A percentile compares a stretch with the other conserved stretches of the same genome.
Evolutionary conservation across 192 early-diverging fungal species (phyloP).

Genomic region (Linnemannia hyalina): DNA sequence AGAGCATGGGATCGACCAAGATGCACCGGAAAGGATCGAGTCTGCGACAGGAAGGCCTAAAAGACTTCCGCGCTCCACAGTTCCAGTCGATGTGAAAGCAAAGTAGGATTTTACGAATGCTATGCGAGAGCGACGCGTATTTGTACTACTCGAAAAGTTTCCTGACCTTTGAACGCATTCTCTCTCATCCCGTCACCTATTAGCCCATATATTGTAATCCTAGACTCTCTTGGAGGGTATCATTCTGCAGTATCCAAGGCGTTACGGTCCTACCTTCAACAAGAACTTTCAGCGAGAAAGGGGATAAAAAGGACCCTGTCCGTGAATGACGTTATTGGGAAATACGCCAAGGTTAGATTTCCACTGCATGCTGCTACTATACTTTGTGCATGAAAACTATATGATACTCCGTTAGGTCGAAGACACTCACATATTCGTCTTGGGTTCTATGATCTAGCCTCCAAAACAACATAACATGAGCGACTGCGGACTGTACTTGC

Average conservation of each 20-base stretch:
- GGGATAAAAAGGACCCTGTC: conserved; percentile 38
- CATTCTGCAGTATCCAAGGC: conserved; percentile 60
- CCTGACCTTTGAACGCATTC: neutral
- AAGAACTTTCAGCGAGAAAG: conserved; percentile 60
- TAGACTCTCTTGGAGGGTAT: conserved; percentile 71
- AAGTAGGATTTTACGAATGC: conserved; percentile 14
- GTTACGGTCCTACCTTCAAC: conserved; percentile 54
- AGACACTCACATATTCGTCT: neutral
- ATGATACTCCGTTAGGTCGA: neutral
- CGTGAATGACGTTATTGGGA: conserved; percentile 41
- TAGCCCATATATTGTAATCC: conserved; percentile 69
- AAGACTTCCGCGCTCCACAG: conserved; percentile 11
- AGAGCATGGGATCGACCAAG: neutral
- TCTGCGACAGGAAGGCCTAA: neutral
- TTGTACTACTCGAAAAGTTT: neutral
- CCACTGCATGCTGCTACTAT: neutral
- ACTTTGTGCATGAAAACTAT: neutral
- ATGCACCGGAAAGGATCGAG: neutral
- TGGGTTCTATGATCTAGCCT: conserved; percentile 50
- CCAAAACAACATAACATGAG: conserved; percentile 83
- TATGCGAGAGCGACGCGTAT: neutral
- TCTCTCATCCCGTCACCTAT: neutral
- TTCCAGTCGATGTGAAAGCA: conserved; percentile 26
- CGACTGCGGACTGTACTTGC: conserved; percentile 92
- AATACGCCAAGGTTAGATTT: conserved; percentile 69